These are phyloP conservation scores for Madurella mycetomatis DNA, from an alignment of 2,329 filamentous ascomycete genomes.

Conservation along the genomic window DNA sequence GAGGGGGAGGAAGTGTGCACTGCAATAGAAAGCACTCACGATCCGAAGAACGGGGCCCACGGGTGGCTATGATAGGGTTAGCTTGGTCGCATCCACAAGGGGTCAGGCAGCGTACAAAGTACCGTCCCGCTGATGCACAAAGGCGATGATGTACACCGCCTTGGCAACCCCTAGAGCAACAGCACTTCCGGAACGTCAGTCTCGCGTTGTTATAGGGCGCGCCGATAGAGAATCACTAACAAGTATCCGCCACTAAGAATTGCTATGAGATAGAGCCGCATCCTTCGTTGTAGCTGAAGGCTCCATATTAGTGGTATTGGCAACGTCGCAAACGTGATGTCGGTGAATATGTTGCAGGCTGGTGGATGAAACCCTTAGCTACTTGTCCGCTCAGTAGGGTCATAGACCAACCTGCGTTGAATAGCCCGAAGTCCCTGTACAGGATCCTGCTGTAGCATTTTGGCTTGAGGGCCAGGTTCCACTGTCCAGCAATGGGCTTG, in stretches of 20 bases:
- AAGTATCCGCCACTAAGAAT: conserved; percentile 32
- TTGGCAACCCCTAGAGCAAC: conserved; percentile 31
- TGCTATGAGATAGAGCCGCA: conserved; percentile 27
- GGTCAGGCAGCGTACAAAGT: conserved; percentile 20
- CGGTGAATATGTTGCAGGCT: conserved; percentile 32
- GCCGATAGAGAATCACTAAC: conserved; percentile 17
- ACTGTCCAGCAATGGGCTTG: conserved; percentile 18
- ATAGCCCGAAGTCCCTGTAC: conserved; percentile 22
- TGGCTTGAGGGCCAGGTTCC: conserved; percentile 11
- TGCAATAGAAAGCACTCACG: conserved; percentile 13
- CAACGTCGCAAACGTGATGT: conserved; percentile 28
- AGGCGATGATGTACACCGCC: conserved; percentile 29
- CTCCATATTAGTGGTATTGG: conserved; percentile 32
- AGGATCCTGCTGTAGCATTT: conserved; percentile 21
- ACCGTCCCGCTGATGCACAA: conserved; percentile 26
- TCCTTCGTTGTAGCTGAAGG: conserved; percentile 27
- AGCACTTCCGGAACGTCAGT: conserved; percentile 17
- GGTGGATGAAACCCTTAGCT: not conserved
- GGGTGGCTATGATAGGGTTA: conserved; percentile 15
- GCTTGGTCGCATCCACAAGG: not conserved
- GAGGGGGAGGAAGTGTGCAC: too few species aligned
- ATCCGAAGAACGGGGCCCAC: conserved; percentile 27
- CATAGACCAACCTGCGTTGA: conserved; percentile 20
- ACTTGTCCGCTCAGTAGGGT: not conserved
- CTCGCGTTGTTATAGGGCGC: not conserved